Evolutionary conservation across 176 grass and related monocot genomes (phyloP), one percentile per base, ranked within the genome.

Genomic region (Oryza longistaminata): DNA sequence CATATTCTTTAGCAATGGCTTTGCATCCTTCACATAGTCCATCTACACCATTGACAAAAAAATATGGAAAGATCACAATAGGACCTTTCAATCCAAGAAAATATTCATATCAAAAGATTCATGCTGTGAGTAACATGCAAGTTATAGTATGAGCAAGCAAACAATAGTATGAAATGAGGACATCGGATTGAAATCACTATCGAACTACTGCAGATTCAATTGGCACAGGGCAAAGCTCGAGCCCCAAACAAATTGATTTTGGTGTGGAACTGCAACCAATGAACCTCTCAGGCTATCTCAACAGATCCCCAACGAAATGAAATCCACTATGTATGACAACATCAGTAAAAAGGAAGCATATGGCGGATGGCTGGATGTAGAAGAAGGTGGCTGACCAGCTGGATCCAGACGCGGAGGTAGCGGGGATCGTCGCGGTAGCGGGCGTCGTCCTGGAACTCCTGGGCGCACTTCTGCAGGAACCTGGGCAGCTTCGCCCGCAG

Each of bases 381-480:
- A 31, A 50, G 45, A 37, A 42, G 12, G 16, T 24, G 7, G 33
- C 66, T 81, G 62, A 97, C 92, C 87, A 98, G 66, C 77, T 98
- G 85, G 65, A 98, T 93, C 96, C 89, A 98, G 52, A 98, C 85
- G 64, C 93, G 89, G 69, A 98, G 48, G 80, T 93, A 98, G 5
- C 91, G 88, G 0, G 91, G 44, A 58, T 95, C 96, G 25, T 98
- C 92, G 46, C 83, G 80, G 77, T 92, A 95, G 17, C 85, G 75
- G 17, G 26, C 53, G 53, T 98, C 89, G 37, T 82, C 85, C 85
- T 92, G 87, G 75, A 98, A 98, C 76, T 88, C 82, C 86, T 98
- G 70, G 22, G 89, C 91, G 74, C 96, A 98, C 82, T 98, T 98
- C 78, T 98, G 93, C 55, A 98, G 93, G 80, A 95, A 98, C 80